Base-by-base conservation (phyloP, 1,284 basidiomycete genomes). In the Naganishia liquefaciens region DNA sequence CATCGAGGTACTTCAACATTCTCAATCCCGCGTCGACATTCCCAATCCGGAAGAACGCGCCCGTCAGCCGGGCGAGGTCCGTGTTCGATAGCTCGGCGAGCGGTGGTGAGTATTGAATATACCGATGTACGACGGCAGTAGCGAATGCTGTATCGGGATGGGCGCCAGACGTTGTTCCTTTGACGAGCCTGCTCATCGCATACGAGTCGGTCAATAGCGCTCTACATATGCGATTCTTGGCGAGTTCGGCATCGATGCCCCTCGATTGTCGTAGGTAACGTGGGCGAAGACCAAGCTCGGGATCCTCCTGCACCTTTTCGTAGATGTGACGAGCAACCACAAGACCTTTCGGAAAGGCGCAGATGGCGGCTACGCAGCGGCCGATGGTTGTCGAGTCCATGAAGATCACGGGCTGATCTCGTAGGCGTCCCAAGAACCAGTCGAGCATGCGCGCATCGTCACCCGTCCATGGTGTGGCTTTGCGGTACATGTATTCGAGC, bases 31-130 rank as follows among this genome's bases (percentile, higher is more conserved):
- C 57, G 25, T 60, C 46, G 2, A 25, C 21, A 10, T 50, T 40
- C 0, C 33, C 57, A 50, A 60, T 47, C 23, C 23, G 19, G 17
- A 60, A 60, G 46, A 60, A 50, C n/a, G 57, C 57, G 39, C 46
- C 23, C 13, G 57, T 27, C 33, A 60, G 30, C 15, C 57, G 57
- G 9, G 57, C 57, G 23, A 60, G 57, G 23, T 60, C 57, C 7
- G 46, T 37, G 10, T 33, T 30, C 4, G 57, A 50, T 9, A 60
- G 39, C n/a, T 60, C 40, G 6, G 28, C 33, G 21, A 60, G 57
- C 57, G 57, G 57, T 23, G 57, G 57, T 13, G 57, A 60, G 27
- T 50, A 19, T 37, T 60, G 46, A 2, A 60, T 60, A 23, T 60
- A 49, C 33, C 57, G 44, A 27, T 60, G 57, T 5, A 60, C 46